phyloP scores from a whole-genome alignment of 2,329 filamentous ascomycete genomes.

The Colletotrichum chrysophilum region DNA sequence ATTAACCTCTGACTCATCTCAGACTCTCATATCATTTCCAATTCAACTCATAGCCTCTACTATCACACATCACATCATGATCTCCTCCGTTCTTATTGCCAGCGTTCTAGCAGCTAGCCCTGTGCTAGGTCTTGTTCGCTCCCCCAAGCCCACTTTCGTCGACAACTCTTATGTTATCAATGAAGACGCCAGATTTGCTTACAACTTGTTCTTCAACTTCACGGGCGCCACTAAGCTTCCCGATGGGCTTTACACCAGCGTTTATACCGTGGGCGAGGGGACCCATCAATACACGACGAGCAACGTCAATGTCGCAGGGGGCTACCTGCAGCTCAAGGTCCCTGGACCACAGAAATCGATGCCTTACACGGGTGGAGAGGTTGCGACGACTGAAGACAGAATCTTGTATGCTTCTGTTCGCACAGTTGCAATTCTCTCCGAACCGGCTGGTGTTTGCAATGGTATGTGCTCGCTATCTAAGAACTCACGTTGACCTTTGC shows the following conservation, averaged over 20 bases:
- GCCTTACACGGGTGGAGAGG: constrained; percentile 4
- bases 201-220: neutral
- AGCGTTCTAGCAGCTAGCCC: neutral
- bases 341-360: constrained; percentile 25
- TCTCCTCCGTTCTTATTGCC: neutral
- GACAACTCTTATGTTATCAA: neutral
- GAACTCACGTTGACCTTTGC: neutral
- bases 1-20: neutral
- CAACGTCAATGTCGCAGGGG: constrained; percentile 25
- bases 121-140: neutral
- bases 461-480: constrained; percentile 14
- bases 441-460: constrained; percentile 32
- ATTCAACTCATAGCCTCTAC: neutral
- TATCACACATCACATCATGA: neutral
- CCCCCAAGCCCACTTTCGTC: neutral
- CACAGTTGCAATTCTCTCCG: constrained; percentile 29
- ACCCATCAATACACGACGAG: constrained; percentile 1
- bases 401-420: constrained; percentile 24
- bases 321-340: constrained; percentile 31
- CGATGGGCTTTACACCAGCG: neutral
- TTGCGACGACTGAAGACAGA: neutral
- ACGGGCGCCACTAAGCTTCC: neutral
- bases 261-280: neutral
- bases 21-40: neutral
- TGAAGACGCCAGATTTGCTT: neutral